Base-by-base conservation (phyloP, 73 alveolate species). In the Blepharisma stoltei region DNA sequence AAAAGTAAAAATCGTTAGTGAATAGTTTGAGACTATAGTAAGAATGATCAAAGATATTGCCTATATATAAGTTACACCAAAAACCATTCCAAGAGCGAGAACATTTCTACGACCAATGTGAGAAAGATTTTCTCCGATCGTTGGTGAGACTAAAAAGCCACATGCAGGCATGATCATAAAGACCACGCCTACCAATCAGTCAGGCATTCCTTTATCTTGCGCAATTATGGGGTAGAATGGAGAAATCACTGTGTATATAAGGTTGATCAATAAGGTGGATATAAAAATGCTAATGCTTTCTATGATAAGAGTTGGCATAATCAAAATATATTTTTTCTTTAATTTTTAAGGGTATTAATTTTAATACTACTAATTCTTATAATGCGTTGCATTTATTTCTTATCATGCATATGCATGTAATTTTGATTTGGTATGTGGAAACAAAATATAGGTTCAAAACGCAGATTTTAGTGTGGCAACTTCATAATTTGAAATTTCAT, bases 191-290 rank as follows among this genome's bases (percentile, higher is more conserved):
- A 60, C 23, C 73, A 18, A 8, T 14, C 14, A 9, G 4, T 60
- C 48, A 60, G 46, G 14, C 46, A 60, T 60, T 9, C 73, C 73
- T 60, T 38, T n/a, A 9, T 60, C 73, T 14, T 14, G 14, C 2
- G 73, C 73, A n/a, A 60, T 38, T 25, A 60, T 14, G 14, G 73
- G 73, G 73, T 18, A 60, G 18, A 60, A 14, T n/a, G 73, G 73
- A n/a, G 46, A 14, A 9, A 60, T 25, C 45, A 60, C 18, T 38
- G 23, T 60, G 46, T 14, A 20, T 1, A 38, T 20, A n/a, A 60
- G 14, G 47, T 60, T 60, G 23, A 25, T 60, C 46, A 5, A 38
- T 25, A 60, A 20, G 5, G 45, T 60, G 14, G 73, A 60, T 14
- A 60, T 1, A 20, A 60, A 25, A 20, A 60, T 60, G 47, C 73